phyloP scores from a whole-genome alignment of 352 stramenopile species.

The Blastocystis sp. region DNA sequence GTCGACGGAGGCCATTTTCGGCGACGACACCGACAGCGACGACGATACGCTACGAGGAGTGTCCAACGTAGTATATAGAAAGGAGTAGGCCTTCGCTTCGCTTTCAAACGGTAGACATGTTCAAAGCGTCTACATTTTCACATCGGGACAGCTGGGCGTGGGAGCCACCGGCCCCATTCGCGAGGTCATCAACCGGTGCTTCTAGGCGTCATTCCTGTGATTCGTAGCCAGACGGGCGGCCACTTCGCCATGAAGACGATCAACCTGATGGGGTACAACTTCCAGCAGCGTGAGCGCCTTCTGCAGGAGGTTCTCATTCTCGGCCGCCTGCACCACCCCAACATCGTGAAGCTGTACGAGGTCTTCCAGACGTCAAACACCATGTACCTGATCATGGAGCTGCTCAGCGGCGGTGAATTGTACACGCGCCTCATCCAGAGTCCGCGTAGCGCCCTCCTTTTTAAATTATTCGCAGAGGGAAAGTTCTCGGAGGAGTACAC shows the following conservation, averaged over 20 bases:
- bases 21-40: constrained; percentile 8
- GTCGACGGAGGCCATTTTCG: constrained; percentile 17
- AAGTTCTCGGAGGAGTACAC: constrained; percentile 67
- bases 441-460: constrained; percentile 15
- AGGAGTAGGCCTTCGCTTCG: not conserved
- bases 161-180: constrained; percentile 55
- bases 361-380: constrained; percentile 58
- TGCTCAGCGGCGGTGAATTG: constrained; percentile 49
- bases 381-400: constrained; percentile 68
- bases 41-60: constrained; percentile 56
- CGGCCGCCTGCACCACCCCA: constrained; percentile 64
- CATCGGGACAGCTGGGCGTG: constrained; percentile 45
- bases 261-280: constrained; percentile 54
- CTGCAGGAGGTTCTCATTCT: constrained; percentile 65
- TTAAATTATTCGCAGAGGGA: constrained; percentile 71
- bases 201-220: not conserved
- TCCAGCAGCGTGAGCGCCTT: constrained; percentile 43
- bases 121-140: constrained; percentile 65
- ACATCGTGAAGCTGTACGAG: constrained; percentile 69
- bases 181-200: constrained; percentile 55
- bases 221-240: constrained; percentile 12
- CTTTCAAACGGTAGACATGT: constrained; percentile 10
- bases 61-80: constrained; percentile 55
- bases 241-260: constrained; percentile 63
- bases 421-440: constrained; percentile 61